These are phyloP conservation scores for Pyricularia sp. DNA, from an alignment of 2,329 filamentous ascomycete genomes.

Conservation along the genomic window DNA sequence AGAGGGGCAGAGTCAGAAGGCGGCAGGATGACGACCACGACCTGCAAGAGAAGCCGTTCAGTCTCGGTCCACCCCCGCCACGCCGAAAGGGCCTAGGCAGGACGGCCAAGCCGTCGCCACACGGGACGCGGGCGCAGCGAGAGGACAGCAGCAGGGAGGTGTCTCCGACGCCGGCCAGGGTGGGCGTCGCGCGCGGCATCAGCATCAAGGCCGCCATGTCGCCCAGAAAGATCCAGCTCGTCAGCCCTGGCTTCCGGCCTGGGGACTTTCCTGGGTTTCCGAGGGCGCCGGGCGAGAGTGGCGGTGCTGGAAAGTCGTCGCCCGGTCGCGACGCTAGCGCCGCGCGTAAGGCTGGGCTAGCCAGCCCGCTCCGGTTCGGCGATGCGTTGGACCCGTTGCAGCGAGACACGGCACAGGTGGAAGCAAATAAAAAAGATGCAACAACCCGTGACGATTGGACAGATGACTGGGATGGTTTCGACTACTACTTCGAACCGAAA, in stretches of 20 bases:
- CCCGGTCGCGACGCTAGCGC: background rate
- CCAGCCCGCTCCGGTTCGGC: background rate
- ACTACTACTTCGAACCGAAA: constrained; percentile 8
- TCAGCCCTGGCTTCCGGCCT: background rate
- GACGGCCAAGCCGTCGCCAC: background rate
- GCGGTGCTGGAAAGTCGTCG: background rate
- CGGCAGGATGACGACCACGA: background rate
- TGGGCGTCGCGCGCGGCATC: constrained; percentile 6
- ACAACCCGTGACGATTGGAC: constrained; percentile 4
- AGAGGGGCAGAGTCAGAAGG: background rate
- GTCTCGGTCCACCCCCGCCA: no score
- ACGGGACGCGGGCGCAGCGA: background rate
- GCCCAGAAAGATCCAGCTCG: constrained; percentile 1
- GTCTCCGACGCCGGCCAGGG: background rate
- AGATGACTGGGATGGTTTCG: constrained; percentile 8
- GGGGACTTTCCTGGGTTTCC: background rate
- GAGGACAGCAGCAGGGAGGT: background rate
- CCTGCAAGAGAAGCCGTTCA: background rate
- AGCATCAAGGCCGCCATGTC: constrained; percentile 5
- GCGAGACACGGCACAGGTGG: background rate
- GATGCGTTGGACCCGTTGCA: background rate
- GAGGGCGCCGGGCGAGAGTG: background rate
- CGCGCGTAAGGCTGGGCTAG: background rate
- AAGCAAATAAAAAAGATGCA: background rate
- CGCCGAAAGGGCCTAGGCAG: background rate